Conservation (phyloP, 2,329 filamentous ascomycete species). For the Cadophora luteo-olivacea region DNA sequence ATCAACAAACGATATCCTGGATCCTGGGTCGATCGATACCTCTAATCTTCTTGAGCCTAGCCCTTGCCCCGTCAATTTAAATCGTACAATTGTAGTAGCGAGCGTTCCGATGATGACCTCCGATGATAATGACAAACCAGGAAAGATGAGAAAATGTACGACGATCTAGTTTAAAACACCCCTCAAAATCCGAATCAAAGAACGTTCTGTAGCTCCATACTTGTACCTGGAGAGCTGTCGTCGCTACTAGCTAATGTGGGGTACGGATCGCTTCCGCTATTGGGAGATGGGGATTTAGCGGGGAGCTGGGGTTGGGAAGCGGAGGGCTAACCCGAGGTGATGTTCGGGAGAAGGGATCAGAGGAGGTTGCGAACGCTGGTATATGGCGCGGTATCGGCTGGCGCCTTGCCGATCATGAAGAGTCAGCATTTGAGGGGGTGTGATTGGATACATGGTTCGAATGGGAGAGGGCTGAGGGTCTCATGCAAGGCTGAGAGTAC, state of each 20-base stretch:
- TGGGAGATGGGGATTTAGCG: conserved; percentile 4
- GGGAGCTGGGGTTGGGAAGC: neutral
- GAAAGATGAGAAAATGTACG: neutral
- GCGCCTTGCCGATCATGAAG: neutral
- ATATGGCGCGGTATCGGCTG: conserved; percentile 14
- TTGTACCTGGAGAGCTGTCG: neutral
- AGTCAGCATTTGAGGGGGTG: neutral
- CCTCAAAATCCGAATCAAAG: neutral
- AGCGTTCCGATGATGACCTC: neutral
- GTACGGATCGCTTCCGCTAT: conserved; percentile 22
- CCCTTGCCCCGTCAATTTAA: neutral
- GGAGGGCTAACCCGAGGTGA: conserved; percentile 5
- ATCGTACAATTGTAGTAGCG: neutral
- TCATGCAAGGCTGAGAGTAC: conserved; percentile 23
- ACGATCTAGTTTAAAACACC: neutral
- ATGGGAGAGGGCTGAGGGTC: neutral
- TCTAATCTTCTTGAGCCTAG: too few relatives aligned
- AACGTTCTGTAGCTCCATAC: neutral
- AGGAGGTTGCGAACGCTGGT: too few relatives aligned
- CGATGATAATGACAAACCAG: neutral
- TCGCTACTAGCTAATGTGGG: conserved; percentile 27
- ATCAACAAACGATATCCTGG: neutral
- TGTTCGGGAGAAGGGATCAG: conserved; percentile 25
- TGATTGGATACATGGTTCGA: conserved; percentile 15
- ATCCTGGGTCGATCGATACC: too few relatives aligned